Evolutionary conservation across 2,329 filamentous ascomycete species (phyloP), one percentile per base, ranked within the genome.

Genomic region (Aspergillus pseudoglaucus): DNA sequence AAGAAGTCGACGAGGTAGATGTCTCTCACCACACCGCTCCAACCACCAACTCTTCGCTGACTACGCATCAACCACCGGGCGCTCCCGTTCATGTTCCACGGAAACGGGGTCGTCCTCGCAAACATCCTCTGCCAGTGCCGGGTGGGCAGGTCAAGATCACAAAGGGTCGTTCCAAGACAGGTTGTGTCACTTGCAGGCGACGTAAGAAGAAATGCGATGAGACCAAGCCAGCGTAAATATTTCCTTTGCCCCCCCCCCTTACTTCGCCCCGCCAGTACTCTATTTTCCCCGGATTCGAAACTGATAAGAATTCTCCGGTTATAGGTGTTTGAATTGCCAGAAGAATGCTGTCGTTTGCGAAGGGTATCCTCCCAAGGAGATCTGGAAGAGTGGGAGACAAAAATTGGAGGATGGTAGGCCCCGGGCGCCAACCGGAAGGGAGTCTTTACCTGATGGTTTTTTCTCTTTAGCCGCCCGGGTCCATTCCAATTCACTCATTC

Each of bases 291-390:
- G 8, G 17, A 10, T 18, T 12, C 5, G 18, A 18, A 12, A 45
- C 49, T 53, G 39, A 46, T 35, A 37, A 50, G 15, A 39, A 39
- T 35, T 35, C 33, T 42, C 44, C 33, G 44, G 42, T 42, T 22
- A 10, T 48, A 66, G 63, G 32, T 65, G 54, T 48, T 77, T 88
- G 67, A 94, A 94, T 60, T 95, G 90, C 62, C 85, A 93, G 70
- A 95, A 95, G 76, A 95, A 95, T 65, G 88, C 89, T 7, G 88
- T 95, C 10, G 82, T 90, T 10, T 95, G 90, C 63, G 89, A 95
- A 69, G 90, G 90, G 10, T 95, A 95, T 62, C 87, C 88, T 44
- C 85, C 88, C 52, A 89, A 89, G 64, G 85, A 88, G 49, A 80
- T 89, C 45, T 95, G 90, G 90, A 88, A 84, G 66, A 90, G 88